These are phyloP conservation scores for Aspergillus olivimuriae DNA, from an alignment of 495 filamentous ascomycete genomes.

Conservation along the genomic window DNA sequence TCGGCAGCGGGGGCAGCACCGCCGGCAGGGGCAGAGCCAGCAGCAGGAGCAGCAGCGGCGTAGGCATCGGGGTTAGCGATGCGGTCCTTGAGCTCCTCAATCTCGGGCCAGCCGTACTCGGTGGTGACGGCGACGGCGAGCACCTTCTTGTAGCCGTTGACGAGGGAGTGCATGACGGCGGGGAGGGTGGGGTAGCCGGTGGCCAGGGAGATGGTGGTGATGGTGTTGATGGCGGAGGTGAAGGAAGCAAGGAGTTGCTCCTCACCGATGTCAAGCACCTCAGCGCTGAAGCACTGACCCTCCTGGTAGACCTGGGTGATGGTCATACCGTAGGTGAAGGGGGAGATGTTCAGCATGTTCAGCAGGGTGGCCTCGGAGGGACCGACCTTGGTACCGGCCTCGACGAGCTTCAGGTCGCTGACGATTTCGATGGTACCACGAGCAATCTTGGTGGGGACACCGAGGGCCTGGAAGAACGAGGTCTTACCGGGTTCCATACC, in stretches of 20 bases:
- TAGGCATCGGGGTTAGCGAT: constrained; percentile 98
- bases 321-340: constrained; percentile 99
- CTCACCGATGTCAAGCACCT: constrained; percentile 89
- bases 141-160: constrained; percentile 98
- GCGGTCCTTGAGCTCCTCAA: constrained; percentile 96
- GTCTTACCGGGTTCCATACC: constrained; percentile 99
- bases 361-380: constrained; percentile 96
- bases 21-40: constrained; percentile 38
- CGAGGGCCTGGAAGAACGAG: constrained; percentile 99
- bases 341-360: constrained; percentile 99
- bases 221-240: constrained; percentile 73
- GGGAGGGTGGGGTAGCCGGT: constrained; percentile 94
- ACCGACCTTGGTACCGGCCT: constrained; percentile 88
- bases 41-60: constrained; percentile 69
- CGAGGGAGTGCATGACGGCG: constrained; percentile 85
- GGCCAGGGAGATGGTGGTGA: constrained; percentile 85
- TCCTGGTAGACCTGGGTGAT: constrained; percentile 93
- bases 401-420: constrained; percentile 93
- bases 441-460: constrained; percentile 99
- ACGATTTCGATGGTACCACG: constrained; percentile 99
- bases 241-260: constrained; percentile 83
- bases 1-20: constrained; percentile 46
- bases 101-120: constrained; percentile 91
- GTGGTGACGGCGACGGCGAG: constrained; percentile 85
- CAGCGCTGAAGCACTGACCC: constrained; percentile 80